Conservation (phyloP, 1,284 basidiomycete genomes). For the Sporisorium reilianum region DNA sequence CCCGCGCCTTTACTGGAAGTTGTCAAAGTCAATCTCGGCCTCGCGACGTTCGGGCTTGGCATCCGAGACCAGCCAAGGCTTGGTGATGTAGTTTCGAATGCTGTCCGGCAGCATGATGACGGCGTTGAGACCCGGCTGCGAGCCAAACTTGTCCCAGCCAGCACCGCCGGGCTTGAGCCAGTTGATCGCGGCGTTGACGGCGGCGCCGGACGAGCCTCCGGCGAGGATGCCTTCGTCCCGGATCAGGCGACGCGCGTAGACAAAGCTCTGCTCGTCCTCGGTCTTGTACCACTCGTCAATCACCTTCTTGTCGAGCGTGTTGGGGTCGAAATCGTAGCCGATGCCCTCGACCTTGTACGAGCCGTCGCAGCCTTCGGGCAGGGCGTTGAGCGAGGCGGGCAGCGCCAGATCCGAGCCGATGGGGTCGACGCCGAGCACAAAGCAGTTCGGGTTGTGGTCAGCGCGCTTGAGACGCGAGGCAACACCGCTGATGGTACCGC, state of each 20-base stretch:
- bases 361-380: slow-evolving; percentile 73
- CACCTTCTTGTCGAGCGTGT: slow-evolving; percentile 58
- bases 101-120: slow-evolving; percentile 90
- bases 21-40: slow-evolving; percentile 51
- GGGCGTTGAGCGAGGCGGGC: slow-evolving; percentile 77
- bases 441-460: slow-evolving; percentile 61
- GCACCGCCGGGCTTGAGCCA: slow-evolving; percentile 78
- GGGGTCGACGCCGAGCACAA: slow-evolving; percentile 89
- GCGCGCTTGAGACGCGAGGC: slow-evolving; percentile 78
- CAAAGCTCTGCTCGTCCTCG: slow-evolving; percentile 83
- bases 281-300: slow-evolving; percentile 82
- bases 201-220: slow-evolving; percentile 90
- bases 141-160: slow-evolving; percentile 76
- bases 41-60: slow-evolving; percentile 45
- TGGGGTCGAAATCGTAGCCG: slow-evolving; percentile 73
- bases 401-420: slow-evolving; percentile 89
- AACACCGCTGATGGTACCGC: slow-evolving; percentile 90
- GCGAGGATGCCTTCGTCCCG: slow-evolving; percentile 87
- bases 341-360: slow-evolving; percentile 91
- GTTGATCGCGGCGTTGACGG: slow-evolving; percentile 80
- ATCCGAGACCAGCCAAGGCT: slow-evolving; percentile 71
- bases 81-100: slow-evolving; percentile 96
- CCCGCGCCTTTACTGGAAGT: slow-evolving; percentile 28
- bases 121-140: slow-evolving; percentile 83
- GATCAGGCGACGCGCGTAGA: slow-evolving; percentile 82